These are phyloP conservation scores for Ceratobasidium sp. DNA, from an alignment of 1,284 basidiomycete species.

Conservation along the genomic window DNA sequence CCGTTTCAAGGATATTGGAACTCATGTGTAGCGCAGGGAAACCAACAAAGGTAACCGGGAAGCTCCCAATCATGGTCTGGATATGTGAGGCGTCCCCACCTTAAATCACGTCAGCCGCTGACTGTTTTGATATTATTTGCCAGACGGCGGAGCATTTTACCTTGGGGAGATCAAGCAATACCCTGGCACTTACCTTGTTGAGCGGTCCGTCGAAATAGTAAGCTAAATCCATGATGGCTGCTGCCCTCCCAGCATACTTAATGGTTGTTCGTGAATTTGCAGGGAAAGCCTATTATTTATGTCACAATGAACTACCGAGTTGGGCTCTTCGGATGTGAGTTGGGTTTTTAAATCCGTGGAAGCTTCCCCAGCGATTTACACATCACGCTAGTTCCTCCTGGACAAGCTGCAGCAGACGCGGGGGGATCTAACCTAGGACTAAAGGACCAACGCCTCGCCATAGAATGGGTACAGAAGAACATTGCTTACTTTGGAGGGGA, in stretches of 20 bases:
- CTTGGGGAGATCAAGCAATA: background rate
- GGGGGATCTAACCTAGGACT: constrained; percentile 55
- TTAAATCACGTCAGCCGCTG: background rate
- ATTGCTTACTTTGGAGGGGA: constrained; percentile 64
- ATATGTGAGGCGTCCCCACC: constrained; percentile 24
- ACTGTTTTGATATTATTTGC: background rate
- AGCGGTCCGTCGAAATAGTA: background rate
- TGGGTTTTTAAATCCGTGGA: constrained; percentile 21
- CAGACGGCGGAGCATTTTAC: constrained; percentile 41
- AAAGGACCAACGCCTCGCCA: constrained; percentile 60
- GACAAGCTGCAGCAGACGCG: constrained; percentile 51
- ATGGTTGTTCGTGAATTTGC: no score
- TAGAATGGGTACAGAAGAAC: constrained; percentile 64
- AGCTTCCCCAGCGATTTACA: constrained; percentile 24
- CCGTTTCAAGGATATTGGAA: no score
- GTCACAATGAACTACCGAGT: constrained; percentile 55
- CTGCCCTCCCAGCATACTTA: no score
- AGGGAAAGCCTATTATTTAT: constrained; percentile 53
- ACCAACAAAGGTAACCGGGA: constrained; percentile 25
- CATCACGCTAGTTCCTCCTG: constrained; percentile 53
- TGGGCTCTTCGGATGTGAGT: constrained; percentile 35
- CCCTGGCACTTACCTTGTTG: constrained; percentile 6
- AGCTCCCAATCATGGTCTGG: constrained; percentile 46
- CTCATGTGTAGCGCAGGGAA: constrained; percentile 13
- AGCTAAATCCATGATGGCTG: background rate